Percentiles rank a stretch among this genome's conserved stretches.
Conservation (phyloP, 331 rosid genomes). For the Acacia concinna region DNA sequence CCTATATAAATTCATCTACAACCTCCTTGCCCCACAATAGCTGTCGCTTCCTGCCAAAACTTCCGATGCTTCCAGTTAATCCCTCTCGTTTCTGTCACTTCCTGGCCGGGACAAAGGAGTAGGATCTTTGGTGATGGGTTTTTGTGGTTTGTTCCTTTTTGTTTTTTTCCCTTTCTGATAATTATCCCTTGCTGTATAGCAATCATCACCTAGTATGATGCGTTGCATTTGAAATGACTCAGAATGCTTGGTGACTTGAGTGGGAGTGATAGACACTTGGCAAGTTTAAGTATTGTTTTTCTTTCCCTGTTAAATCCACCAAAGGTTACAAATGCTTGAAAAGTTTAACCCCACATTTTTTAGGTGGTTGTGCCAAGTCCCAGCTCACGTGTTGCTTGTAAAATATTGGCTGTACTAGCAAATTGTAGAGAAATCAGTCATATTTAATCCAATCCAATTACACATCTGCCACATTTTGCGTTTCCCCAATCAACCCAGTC, state of each 20-base stretch:
- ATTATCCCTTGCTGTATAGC: not conserved
- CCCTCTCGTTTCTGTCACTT: no score
- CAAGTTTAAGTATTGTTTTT: no score
- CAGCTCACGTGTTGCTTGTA: constrained; percentile 18
- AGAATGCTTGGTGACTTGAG: not conserved
- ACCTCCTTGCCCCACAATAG: not conserved
- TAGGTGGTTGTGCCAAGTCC: constrained; percentile 1
- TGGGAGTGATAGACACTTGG: no score
- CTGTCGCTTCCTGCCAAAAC: not conserved
- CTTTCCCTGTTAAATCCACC: not conserved
- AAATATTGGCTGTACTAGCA: not conserved
- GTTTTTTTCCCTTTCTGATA: no score
- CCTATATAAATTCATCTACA: no score
- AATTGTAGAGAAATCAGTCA: not conserved
- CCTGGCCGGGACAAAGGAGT: not conserved
- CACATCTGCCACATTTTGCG: not conserved
- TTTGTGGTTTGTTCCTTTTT: no score
- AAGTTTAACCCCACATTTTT: constrained; percentile 16
- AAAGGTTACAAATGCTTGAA: constrained; percentile 1
- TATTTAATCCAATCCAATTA: constrained; percentile 20
- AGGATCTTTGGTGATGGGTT: no score
- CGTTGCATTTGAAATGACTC: not conserved
- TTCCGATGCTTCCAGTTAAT: not conserved
- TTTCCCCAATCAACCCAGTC: not conserved
- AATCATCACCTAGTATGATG: not conserved